Evolutionary conservation across 1,284 basidiomycete genomes (phyloP), one percentile per base, ranked within the genome.

Genomic region (Cutaneotrichosporon dermatis): DNA sequence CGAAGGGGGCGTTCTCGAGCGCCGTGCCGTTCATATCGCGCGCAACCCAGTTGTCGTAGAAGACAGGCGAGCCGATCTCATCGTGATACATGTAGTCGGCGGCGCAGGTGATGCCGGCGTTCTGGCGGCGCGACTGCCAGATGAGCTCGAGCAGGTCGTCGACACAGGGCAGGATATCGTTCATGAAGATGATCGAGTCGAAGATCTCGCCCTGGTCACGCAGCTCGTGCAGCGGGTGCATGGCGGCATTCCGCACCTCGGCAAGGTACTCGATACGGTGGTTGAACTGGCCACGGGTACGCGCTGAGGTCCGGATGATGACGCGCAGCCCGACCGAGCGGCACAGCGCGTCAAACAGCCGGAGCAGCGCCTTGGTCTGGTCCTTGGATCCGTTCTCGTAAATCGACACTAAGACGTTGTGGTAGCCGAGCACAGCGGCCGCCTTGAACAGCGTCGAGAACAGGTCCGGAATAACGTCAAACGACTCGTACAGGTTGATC

Each of bases 261-360:
- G 93, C 93, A 56, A 97, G 87, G 79, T 97, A 97, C 77, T 97
- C 94, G 81, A 97, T 97, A 65, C 93, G 92, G 76, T 97, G 93
- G 77, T 93, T 92, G 82, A 97, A 96, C n/a, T 89, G 88, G 54
- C 93, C 94, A 55, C 93, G 83, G 5, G 88, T 93, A 66, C 93
- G 86, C 81, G 88, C 88, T 12, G 88, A 90, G 1, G 92, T 92
- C 58, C 91, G 86, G 71, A 97, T 96, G 66, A 88, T 89, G 62
- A 97, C 85, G 50, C 92, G 86, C 77, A 97, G 83, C 34, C 94
- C 93, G 60, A 93, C 90, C 37, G 86, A 87, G 50, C 88, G 83
- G 6, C 90, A 90, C 53, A 97, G 83, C 11, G 92, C 88, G 76
- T 94, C 92, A 72, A 95, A 95, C 61, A 97, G 91, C 50, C 88